Evolutionary conservation across 768 basidiomycete species (phyloP).

Genomic region (Obba rivulosa): DNA sequence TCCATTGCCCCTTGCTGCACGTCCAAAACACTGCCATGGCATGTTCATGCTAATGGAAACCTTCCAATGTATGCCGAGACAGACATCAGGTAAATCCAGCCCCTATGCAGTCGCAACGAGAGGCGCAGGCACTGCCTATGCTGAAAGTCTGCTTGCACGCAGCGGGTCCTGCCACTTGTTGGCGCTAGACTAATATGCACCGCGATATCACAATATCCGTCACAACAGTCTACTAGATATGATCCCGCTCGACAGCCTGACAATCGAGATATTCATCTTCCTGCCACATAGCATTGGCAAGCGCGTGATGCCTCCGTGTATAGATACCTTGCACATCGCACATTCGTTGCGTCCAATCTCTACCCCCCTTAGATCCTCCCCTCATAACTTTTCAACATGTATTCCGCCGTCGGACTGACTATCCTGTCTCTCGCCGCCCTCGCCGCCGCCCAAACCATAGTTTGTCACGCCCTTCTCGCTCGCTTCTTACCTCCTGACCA

Average conservation of each 20-base stretch:
- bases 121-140: too few relatives aligned
- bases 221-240: too few relatives aligned
- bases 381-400: slow-evolving; percentile 10
- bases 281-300: too few relatives aligned
- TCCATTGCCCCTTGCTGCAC: slow-evolving; percentile 15
- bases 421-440: slow-evolving; percentile 13
- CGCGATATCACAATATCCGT: too few relatives aligned
- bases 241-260: too few relatives aligned
- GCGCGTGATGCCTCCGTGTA: too few relatives aligned
- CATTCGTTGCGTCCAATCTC: neutral
- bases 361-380: neutral
- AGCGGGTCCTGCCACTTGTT: too few relatives aligned
- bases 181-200: too few relatives aligned
- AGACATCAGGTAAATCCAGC: slow-evolving; percentile 29
- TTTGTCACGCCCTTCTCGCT: slow-evolving; percentile 1
- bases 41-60: slow-evolving; percentile 21
- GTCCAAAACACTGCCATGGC: slow-evolving; percentile 31
- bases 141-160: too few relatives aligned
- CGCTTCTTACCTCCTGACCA: neutral
- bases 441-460: slow-evolving; percentile 18
- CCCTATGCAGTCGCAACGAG: too few relatives aligned
- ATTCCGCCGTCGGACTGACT: slow-evolving; percentile 6
- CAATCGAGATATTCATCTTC: too few relatives aligned
- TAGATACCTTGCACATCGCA: neutral
- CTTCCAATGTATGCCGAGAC: slow-evolving; percentile 30